These are phyloP conservation scores for Begonia masoniana DNA, from an alignment of 306 rosid species.

Conservation along the genomic window DNA sequence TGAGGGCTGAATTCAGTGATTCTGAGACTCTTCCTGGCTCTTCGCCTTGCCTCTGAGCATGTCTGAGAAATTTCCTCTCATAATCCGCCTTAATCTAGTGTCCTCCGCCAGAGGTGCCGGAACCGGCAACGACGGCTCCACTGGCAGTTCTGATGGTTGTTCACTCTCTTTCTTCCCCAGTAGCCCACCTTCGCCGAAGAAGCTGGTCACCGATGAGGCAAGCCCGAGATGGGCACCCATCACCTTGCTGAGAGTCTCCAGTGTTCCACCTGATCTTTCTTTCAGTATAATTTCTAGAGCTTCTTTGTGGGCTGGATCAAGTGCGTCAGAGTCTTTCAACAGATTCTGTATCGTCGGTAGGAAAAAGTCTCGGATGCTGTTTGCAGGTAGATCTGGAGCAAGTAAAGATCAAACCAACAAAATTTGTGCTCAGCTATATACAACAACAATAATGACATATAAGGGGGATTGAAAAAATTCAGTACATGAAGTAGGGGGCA, in stretches of 20 bases:
- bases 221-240: constrained; percentile 88
- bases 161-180: constrained; percentile 60
- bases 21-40: constrained; percentile 46
- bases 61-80: constrained; percentile 83
- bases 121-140: constrained; percentile 29
- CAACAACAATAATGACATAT: too few relatives aligned
- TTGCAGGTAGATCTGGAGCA: constrained; percentile 58
- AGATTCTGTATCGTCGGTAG: constrained; percentile 82
- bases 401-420: constrained; percentile 12
- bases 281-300: constrained; percentile 92
- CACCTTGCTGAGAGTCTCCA: constrained; percentile 78
- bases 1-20: constrained; percentile 16
- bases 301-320: constrained; percentile 98
- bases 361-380: constrained; percentile 60
- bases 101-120: constrained; percentile 39
- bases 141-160: constrained; percentile 27
- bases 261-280: constrained; percentile 92
- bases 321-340: constrained; percentile 56
- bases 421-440: not conserved
- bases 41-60: constrained; percentile 79
- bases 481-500: too few relatives aligned
- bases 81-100: constrained; percentile 81
- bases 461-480: too few relatives aligned
- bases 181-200: constrained; percentile 84
- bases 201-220: constrained; percentile 68